These are phyloP conservation scores for Williopsis jadinii DNA, from an alignment of 1,139 yeast species.

Conservation along the genomic window DNA sequence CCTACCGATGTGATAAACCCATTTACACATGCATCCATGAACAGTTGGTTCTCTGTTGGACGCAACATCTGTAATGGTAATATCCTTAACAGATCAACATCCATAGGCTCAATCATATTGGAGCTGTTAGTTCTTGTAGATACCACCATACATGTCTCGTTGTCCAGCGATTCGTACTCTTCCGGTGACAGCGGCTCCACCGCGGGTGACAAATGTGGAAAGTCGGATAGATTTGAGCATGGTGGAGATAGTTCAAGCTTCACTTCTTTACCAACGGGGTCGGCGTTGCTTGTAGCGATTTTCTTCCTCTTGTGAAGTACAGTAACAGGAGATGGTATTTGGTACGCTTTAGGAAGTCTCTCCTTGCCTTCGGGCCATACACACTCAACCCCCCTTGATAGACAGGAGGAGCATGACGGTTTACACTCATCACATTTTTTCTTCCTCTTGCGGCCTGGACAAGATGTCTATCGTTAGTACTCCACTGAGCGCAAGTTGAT, in stretches of 20 bases:
- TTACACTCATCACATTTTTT: constrained; percentile 12
- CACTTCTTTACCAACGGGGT: neutral
- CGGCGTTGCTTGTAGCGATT: too few relatives aligned
- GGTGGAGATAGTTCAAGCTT: neutral
- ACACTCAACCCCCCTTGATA: constrained; percentile 32
- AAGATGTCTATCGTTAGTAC: too few relatives aligned
- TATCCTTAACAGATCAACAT: neutral
- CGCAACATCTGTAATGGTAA: neutral
- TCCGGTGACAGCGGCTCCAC: neutral
- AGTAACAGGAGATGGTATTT: constrained; percentile 14
- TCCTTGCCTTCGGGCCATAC: constrained; percentile 33
- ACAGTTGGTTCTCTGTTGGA: constrained; percentile 3
- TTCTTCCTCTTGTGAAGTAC: constrained; percentile 9
- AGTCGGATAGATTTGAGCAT: neutral
- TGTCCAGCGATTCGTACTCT: constrained; percentile 1
- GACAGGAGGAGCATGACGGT: constrained; percentile 13
- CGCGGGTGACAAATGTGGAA: neutral
- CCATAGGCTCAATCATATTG: too few relatives aligned
- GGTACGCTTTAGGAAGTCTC: constrained; percentile 26
- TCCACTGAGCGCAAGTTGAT: too few relatives aligned
- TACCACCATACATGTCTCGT: neutral
- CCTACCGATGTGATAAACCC: constrained; percentile 33
- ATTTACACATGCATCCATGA: constrained; percentile 28
- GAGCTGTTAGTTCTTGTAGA: neutral
- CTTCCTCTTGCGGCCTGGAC: constrained; percentile 9